These are phyloP conservation scores for Pigoraptor vietnamica DNA, from an alignment of 78 protist genomes.

Conservation along the genomic window DNA sequence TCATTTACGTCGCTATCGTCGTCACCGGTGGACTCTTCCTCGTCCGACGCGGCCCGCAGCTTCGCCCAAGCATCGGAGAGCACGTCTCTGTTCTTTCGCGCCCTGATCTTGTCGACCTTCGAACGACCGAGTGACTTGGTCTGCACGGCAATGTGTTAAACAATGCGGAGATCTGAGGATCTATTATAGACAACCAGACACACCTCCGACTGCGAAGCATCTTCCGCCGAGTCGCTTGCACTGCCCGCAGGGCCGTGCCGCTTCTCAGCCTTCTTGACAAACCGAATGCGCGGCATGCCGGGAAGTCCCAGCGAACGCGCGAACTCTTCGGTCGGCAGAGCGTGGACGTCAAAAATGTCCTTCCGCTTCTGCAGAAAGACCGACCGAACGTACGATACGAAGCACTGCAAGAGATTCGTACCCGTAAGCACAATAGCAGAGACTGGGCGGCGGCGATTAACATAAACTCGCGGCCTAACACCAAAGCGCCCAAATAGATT, in stretches of 20 bases:
- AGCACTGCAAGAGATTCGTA: conserved; percentile 9
- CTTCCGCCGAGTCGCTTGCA: neutral
- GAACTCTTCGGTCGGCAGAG: conserved; percentile 26
- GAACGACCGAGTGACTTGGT: too few relatives aligned
- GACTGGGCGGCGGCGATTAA: neutral
- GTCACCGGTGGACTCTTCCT: neutral
- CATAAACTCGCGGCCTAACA: too few relatives aligned
- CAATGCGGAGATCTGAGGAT: too few relatives aligned
- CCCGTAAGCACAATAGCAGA: neutral
- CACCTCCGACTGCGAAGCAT: neutral
- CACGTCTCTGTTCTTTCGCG: neutral
- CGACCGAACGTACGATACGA: conserved; percentile 65
- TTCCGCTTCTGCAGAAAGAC: conserved; percentile 24
- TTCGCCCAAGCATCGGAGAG: neutral
- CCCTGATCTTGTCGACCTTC: neutral
- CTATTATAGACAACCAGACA: too few relatives aligned
- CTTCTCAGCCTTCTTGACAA: neutral
- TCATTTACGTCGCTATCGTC: too few relatives aligned
- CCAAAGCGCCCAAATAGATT: neutral
- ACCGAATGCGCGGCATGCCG: neutral
- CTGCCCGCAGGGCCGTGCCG: neutral
- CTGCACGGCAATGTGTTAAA: neutral
- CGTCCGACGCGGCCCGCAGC: neutral
- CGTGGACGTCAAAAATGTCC: conserved; percentile 38
- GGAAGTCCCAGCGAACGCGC: conserved; percentile 5